Percentiles rank a stretch among this genome's conserved stretches.
Evolutionary conservation across 2,329 filamentous ascomycete species (phyloP).

Genomic region (Cryphonectria japonica): DNA sequence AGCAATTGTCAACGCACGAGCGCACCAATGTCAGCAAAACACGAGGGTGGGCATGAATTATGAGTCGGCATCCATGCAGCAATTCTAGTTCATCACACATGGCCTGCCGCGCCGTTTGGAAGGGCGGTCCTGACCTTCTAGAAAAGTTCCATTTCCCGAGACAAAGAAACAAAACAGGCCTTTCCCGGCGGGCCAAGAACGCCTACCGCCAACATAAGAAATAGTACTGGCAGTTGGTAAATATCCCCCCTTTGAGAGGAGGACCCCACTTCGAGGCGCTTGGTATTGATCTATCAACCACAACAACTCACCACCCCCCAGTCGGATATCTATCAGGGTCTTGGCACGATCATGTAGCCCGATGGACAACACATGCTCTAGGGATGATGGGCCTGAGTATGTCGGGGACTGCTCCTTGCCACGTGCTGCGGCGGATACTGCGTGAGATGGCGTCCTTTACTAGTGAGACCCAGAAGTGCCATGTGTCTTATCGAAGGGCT

Average conservation of each 20-base stretch:
- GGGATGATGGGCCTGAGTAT: neutral
- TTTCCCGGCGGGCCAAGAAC: neutral
- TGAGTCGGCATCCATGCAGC: neutral
- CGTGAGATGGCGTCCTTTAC: neutral
- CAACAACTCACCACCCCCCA: neutral
- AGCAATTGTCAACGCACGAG: neutral
- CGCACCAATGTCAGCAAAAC: constrained; percentile 11
- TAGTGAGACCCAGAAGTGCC: neutral
- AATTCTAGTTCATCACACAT: neutral
- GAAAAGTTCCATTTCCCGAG: constrained; percentile 18
- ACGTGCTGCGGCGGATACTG: neutral
- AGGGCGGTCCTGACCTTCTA: constrained; percentile 19
- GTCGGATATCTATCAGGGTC: neutral
- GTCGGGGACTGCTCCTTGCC: neutral
- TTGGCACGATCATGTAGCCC: neutral
- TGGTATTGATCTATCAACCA: constrained; percentile 1
- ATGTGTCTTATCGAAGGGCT: neutral
- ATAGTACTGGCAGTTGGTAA: neutral
- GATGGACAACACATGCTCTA: neutral
- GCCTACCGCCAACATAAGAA: neutral
- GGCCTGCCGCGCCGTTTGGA: neutral
- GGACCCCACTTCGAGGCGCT: constrained; percentile 2
- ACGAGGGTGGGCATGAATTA: constrained; percentile 4
- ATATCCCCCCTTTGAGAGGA: neutral
- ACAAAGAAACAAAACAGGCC: neutral